These are phyloP conservation scores for Chlorophyllum brunneum DNA, from an alignment of 768 basidiomycete species.

Conservation along the genomic window DNA sequence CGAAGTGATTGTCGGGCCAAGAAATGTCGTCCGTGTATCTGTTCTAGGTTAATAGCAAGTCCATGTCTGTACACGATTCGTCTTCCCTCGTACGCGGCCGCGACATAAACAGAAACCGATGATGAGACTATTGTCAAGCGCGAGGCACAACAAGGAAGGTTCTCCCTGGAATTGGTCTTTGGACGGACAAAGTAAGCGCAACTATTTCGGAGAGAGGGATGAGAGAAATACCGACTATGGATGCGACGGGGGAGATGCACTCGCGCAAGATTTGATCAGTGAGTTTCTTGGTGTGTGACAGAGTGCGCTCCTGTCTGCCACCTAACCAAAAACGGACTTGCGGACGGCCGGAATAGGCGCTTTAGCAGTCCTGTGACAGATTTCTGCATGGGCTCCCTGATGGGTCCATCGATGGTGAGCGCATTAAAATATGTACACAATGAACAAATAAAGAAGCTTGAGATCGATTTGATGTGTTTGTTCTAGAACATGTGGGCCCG, in stretches of 20 bases:
- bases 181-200: neutral
- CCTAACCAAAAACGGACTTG: too few species aligned
- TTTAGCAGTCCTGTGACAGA: neutral
- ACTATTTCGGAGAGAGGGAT: neutral
- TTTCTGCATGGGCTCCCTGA: neutral
- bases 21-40: slow-evolving; percentile 31
- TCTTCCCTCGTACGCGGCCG: slow-evolving; percentile 30
- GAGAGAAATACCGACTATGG: neutral
- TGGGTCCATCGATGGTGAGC: neutral
- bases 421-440: neutral
- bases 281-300: neutral
- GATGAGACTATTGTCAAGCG: slow-evolving; percentile 34
- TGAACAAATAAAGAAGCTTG: neutral
- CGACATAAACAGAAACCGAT: slow-evolving; percentile 40
- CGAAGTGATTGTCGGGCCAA: slow-evolving; percentile 45
- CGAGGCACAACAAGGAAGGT: slow-evolving; percentile 22
- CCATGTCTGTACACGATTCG: slow-evolving; percentile 28
- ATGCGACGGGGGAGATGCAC: neutral
- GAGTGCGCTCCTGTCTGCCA: neutral
- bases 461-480: neutral
- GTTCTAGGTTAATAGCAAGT: slow-evolving; percentile 32
- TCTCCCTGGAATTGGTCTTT: neutral
- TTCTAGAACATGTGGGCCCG: neutral
- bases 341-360: neutral
- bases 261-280: neutral